Conservation (phyloP, 108 stramenopile species). For the Pseudonitzschia pungens region DNA sequence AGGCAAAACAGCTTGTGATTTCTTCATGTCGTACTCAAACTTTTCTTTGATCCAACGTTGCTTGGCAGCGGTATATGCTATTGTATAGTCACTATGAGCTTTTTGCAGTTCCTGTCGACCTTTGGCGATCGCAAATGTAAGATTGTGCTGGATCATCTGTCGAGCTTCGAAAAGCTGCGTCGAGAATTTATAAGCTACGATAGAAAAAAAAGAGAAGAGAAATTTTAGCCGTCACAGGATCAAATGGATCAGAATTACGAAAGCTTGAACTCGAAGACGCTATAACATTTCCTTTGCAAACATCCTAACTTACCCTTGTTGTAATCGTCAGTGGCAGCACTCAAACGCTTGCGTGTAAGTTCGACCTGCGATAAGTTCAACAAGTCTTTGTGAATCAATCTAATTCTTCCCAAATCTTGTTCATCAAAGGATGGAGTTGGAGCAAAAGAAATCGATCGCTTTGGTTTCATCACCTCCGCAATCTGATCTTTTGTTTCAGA, state of each 20-base stretch:
- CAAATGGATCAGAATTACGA: background rate
- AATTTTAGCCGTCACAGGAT: no score
- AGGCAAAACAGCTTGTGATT: slow-evolving; percentile 33
- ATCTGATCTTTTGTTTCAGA: slow-evolving; percentile 10
- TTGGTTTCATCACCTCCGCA: slow-evolving; percentile 18
- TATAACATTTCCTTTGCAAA: background rate
- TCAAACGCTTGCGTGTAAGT: slow-evolving; percentile 28
- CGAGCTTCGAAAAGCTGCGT: slow-evolving; percentile 38
- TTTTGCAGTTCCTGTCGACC: slow-evolving; percentile 24
- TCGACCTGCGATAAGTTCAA: slow-evolving; percentile 32
- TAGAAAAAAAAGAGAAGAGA: no score
- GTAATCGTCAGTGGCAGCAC: slow-evolving; percentile 42
- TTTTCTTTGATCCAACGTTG: slow-evolving; percentile 38
- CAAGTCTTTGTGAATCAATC: slow-evolving; percentile 55
- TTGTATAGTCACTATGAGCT: slow-evolving; percentile 34
- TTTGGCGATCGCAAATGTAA: slow-evolving; percentile 20
- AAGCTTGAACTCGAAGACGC: background rate
- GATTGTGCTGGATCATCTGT: slow-evolving; percentile 27
- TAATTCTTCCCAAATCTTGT: slow-evolving; percentile 61
- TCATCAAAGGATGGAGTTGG: slow-evolving; percentile 74
- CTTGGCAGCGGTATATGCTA: slow-evolving; percentile 30
- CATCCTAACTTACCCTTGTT: slow-evolving; percentile 39
- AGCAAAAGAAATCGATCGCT: slow-evolving; percentile 53
- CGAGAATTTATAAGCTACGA: slow-evolving; percentile 34
- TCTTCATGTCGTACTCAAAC: slow-evolving; percentile 29